Conservation (phyloP, 2,329 filamentous ascomycete genomes). For the Colletotrichum incanum region DNA sequence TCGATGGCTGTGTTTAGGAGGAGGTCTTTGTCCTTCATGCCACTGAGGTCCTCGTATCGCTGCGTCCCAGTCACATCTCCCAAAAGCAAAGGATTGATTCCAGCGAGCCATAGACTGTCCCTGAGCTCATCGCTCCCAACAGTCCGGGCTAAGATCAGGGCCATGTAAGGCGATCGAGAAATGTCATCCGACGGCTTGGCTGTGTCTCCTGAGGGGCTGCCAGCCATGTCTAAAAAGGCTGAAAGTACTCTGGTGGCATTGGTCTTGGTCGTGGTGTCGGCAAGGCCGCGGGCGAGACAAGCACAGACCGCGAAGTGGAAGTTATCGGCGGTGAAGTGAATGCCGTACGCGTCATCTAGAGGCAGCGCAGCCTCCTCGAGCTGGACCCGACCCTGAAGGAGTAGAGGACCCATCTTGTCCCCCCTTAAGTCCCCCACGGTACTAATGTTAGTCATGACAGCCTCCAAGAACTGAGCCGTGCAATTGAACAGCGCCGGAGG, state of each 20-base stretch:
- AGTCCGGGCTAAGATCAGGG: conserved; percentile 71
- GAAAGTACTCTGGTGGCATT: conserved; percentile 74
- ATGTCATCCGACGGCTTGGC: conserved; percentile 46
- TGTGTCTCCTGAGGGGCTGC: conserved; percentile 47
- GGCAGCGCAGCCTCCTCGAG: conserved; percentile 75
- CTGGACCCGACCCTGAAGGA: conserved; percentile 73
- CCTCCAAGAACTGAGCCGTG: conserved; percentile 75
- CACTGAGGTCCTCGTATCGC: conserved; percentile 59
- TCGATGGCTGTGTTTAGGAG: conserved; percentile 75
- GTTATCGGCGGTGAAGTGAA: conserved; percentile 75
- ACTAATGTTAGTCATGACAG: conserved; percentile 75
- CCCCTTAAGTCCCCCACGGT: conserved; percentile 73
- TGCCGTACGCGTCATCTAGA: conserved; percentile 76
- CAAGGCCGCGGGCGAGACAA: conserved; percentile 75
- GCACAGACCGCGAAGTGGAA: conserved; percentile 79
- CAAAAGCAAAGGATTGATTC: conserved; percentile 63
- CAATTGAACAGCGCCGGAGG: conserved; percentile 76
- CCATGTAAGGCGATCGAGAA: conserved; percentile 70
- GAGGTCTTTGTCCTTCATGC: conserved; percentile 73
- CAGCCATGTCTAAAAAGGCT: conserved; percentile 72
- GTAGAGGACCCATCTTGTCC: conserved; percentile 71
- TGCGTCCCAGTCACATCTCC: conserved; percentile 58
- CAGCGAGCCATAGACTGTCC: conserved; percentile 74
- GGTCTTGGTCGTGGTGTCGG: conserved; percentile 72
- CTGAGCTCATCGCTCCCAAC: conserved; percentile 72